These are phyloP conservation scores for Corynascus novoguineensis DNA, from an alignment of 495 filamentous ascomycete species.

Conservation along the genomic window DNA sequence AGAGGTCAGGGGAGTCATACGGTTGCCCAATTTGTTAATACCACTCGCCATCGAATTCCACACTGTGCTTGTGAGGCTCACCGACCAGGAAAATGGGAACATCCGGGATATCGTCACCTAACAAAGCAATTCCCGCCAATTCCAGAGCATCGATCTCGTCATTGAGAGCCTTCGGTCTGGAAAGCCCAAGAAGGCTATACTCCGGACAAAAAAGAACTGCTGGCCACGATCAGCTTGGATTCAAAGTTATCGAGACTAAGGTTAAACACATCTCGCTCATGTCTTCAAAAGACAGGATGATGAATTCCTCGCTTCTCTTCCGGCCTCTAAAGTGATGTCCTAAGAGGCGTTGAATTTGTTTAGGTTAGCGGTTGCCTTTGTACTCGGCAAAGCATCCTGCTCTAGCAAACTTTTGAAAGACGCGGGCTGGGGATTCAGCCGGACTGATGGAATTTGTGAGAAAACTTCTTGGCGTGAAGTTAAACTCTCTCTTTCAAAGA, in stretches of 20 bases:
- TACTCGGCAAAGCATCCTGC: neutral
- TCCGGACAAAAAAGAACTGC: slow-evolving; percentile 11
- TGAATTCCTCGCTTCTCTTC: neutral
- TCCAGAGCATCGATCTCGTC: slow-evolving; percentile 7
- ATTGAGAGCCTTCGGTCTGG: slow-evolving; percentile 5
- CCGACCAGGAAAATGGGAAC: neutral
- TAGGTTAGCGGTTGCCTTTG: neutral
- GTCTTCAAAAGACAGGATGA: neutral
- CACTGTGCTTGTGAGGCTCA: neutral
- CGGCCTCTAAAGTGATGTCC: slow-evolving; percentile 1
- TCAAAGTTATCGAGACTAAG: too few relatives aligned
- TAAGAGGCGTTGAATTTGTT: neutral
- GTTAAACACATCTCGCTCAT: neutral
- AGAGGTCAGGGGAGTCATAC: too few relatives aligned
- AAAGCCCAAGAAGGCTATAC: neutral
- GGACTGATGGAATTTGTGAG: neutral
- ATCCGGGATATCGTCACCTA: neutral
- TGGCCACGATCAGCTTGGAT: neutral
- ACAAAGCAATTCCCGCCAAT: slow-evolving; percentile 5
- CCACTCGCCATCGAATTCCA: slow-evolving; percentile 5
- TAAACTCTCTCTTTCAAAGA: slow-evolving; percentile 8
- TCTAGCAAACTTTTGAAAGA: neutral
- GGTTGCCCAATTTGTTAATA: neutral
- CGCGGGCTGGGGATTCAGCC: neutral
- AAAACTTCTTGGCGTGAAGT: neutral